Percentiles rank a stretch among this genome's conserved stretches.
Evolutionary conservation across 2,329 filamentous ascomycete species (phyloP).

Genomic region (Paracorniculantispora psalliotae): DNA sequence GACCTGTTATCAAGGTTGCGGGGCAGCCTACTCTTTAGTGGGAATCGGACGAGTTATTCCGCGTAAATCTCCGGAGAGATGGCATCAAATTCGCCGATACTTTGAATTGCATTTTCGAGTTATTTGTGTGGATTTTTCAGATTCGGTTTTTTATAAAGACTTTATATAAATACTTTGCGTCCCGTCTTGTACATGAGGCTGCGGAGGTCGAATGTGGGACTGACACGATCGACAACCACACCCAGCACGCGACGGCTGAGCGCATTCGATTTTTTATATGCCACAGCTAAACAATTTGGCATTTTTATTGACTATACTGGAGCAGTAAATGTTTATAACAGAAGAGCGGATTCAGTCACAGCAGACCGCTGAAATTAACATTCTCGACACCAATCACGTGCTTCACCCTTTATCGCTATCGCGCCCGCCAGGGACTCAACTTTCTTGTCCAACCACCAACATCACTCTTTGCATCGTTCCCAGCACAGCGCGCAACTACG

Average conservation of each 20-base stretch:
- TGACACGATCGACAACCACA: background rate
- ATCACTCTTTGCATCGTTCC: background rate
- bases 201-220: background rate
- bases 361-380: too few relatives aligned
- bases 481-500: background rate
- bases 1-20: background rate
- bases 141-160: too few relatives aligned
- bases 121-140: too few relatives aligned
- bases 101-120: too few relatives aligned
- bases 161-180: too few relatives aligned
- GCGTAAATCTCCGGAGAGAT: background rate
- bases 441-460: background rate
- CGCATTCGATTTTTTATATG: background rate
- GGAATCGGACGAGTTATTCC: background rate
- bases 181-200: background rate
- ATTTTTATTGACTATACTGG: too few relatives aligned
- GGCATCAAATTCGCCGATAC: too few relatives aligned
- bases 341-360: too few relatives aligned
- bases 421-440: background rate
- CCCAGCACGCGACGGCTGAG: background rate
- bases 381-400: background rate
- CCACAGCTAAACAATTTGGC: background rate
- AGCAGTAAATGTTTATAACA: background rate
- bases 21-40: background rate
- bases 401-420: background rate